Conservation (phyloP, 805 yeast species). For the Candida chauliodis region DNA sequence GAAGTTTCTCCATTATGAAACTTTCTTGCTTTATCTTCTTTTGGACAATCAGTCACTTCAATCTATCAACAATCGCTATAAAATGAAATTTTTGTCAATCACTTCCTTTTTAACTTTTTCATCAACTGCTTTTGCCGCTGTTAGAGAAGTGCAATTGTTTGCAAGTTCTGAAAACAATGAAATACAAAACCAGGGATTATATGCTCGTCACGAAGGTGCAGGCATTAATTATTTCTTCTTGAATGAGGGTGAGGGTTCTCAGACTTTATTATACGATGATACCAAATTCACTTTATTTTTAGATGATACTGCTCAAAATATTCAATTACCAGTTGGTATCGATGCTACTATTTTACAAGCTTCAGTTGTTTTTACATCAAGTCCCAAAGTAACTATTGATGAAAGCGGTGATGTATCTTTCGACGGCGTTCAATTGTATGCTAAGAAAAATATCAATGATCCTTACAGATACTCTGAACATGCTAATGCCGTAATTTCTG, state of each 20-base stretch:
- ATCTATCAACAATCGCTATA: not conserved
- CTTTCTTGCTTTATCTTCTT: too few species aligned
- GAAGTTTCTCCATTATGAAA: not conserved
- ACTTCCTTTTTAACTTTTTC: conserved; percentile 9
- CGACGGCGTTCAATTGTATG: conserved; percentile 17
- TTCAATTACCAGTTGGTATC: conserved; percentile 5
- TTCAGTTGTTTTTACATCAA: conserved; percentile 9
- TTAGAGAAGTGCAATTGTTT: conserved; percentile 16
- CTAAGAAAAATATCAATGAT: conserved; percentile 25
- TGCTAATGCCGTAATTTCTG: conserved; percentile 15
- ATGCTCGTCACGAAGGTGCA: conserved; percentile 42
- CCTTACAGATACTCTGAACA: conserved; percentile 23
- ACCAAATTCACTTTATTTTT: conserved; percentile 4
- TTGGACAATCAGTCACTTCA: too few species aligned
- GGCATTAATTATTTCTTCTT: conserved; percentile 39
- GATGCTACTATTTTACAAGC: conserved; percentile 11
- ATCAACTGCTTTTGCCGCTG: conserved; percentile 9
- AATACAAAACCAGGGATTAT: conserved; percentile 26
- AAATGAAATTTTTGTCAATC: conserved; percentile 7
- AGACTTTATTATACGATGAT: conserved; percentile 20
- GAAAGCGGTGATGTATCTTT: conserved; percentile 10
- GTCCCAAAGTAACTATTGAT: conserved; percentile 10
- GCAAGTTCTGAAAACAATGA: conserved; percentile 21
- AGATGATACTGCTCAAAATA: conserved; percentile 1
- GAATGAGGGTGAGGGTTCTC: conserved; percentile 18